Conservation (phyloP, 495 filamentous ascomycete genomes). For the Xanthoparmelia taractica region DNA sequence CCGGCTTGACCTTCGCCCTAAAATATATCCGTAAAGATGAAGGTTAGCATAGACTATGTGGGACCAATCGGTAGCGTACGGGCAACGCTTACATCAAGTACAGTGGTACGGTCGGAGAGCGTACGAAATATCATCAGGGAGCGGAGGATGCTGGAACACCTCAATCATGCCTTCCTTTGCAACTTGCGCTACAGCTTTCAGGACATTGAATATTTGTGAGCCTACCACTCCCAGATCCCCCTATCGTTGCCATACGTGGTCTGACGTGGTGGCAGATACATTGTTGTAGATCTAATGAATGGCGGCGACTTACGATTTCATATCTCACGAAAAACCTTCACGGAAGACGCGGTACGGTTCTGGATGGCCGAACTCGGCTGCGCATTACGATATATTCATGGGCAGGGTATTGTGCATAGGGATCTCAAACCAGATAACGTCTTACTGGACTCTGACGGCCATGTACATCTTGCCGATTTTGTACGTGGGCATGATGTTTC, state of each 20-base stretch:
- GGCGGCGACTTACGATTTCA: slow-evolving; percentile 96
- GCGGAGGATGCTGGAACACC: slow-evolving; percentile 91
- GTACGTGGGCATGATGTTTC: slow-evolving; percentile 45
- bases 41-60: slow-evolving; percentile 47
- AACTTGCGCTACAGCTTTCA: slow-evolving; percentile 99
- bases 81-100: slow-evolving; percentile 24
- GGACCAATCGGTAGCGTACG: not conserved
- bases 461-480: slow-evolving; percentile 97
- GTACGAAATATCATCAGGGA: slow-evolving; percentile 97
- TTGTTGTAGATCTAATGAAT: slow-evolving; percentile 98
- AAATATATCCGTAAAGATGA: slow-evolving; percentile 99
- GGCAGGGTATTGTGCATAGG: slow-evolving; percentile 87
- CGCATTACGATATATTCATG: slow-evolving; percentile 84
- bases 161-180: slow-evolving; percentile 97
- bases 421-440: slow-evolving; percentile 98
- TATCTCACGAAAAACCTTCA: slow-evolving; percentile 96
- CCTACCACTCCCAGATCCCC: slow-evolving; percentile 11
- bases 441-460: slow-evolving; percentile 83
- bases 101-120: slow-evolving; percentile 94
- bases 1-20: slow-evolving; percentile 83
- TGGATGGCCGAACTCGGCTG: slow-evolving; percentile 94
- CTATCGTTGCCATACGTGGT: not conserved
- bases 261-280: slow-evolving; percentile 55
- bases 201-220: slow-evolving; percentile 97
- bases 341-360: slow-evolving; percentile 91